Evolutionary conservation across 768 basidiomycete genomes (phyloP).

Genomic region (button mushroom (Agaricus bisporus)): DNA sequence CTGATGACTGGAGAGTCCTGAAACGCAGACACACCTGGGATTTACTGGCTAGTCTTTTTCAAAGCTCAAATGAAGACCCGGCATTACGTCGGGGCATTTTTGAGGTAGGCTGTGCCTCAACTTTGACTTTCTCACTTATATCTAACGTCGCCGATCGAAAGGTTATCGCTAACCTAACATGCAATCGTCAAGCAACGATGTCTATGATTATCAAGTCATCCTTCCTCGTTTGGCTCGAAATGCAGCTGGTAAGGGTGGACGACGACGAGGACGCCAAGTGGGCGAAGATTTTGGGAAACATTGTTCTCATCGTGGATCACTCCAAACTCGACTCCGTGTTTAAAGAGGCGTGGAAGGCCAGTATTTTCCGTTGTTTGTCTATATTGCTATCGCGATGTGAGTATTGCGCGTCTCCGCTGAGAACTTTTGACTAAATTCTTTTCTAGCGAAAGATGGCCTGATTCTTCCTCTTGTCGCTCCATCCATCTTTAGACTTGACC

Average conservation of each 20-base stretch:
- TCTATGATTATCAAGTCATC: slow-evolving; percentile 69
- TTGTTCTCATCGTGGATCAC: slow-evolving; percentile 43
- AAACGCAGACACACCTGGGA: slow-evolving; percentile 87
- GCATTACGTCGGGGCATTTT: slow-evolving; percentile 52
- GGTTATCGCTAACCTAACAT: slow-evolving; percentile 73
- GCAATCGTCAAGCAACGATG: slow-evolving; percentile 59
- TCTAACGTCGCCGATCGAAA: slow-evolving; percentile 18
- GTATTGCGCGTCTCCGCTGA: background rate
- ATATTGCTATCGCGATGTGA: background rate
- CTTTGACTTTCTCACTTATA: background rate
- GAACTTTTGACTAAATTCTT: background rate
- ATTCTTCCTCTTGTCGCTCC: background rate
- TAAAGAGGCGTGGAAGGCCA: background rate
- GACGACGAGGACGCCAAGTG: slow-evolving; percentile 47
- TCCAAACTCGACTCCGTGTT: slow-evolving; percentile 36
- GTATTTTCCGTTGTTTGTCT: slow-evolving; percentile 4
- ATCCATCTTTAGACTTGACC: background rate
- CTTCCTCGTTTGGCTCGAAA: slow-evolving; percentile 78
- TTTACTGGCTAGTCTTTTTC: slow-evolving; percentile 75
- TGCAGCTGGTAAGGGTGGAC: slow-evolving; percentile 43
- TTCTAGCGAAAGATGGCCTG: background rate
- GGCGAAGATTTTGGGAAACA: slow-evolving; percentile 61
- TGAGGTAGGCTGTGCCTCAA: slow-evolving; percentile 41
- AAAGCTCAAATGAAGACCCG: slow-evolving; percentile 51
- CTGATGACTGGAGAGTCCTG: slow-evolving; percentile 76